These are phyloP conservation scores for Starmerella davenportii DNA, from an alignment of 805 yeast genomes.

Conservation along the genomic window DNA sequence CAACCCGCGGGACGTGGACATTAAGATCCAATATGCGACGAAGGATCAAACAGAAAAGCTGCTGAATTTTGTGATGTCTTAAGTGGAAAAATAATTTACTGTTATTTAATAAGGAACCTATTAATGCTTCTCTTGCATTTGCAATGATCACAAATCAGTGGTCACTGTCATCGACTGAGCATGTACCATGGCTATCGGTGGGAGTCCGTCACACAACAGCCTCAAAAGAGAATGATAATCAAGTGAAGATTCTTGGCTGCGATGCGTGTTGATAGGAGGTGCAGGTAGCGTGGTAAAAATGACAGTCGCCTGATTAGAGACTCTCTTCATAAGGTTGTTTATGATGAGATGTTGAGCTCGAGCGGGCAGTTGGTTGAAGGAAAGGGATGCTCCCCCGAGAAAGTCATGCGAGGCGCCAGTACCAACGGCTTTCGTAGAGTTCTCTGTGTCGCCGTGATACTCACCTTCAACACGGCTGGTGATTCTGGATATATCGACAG, in stretches of 20 bases:
- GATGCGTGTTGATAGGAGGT: constrained; percentile 68
- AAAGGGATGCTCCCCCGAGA: too few relatives aligned
- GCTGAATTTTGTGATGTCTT: background rate
- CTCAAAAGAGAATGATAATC: constrained; percentile 64
- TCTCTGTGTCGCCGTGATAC: background rate
- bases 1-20: constrained; percentile 83
- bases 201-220: constrained; percentile 63
- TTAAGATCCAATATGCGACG: constrained; percentile 37
- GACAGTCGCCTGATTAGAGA: constrained; percentile 49
- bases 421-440: too few relatives aligned
- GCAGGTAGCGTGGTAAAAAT: constrained; percentile 82
- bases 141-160: constrained; percentile 76
- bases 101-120: too few relatives aligned
- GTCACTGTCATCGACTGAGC: constrained; percentile 94
- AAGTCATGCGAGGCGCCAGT: too few relatives aligned
- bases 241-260: constrained; percentile 44
- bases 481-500: constrained; percentile 13
- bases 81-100: too few relatives aligned
- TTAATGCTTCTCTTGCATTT: background rate
- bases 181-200: constrained; percentile 67
- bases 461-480: background rate
- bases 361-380: constrained; percentile 80
- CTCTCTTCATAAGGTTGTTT: constrained; percentile 60
- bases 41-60: background rate
- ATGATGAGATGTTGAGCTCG: constrained; percentile 76